These are phyloP conservation scores for Apophysomyces variabilis DNA, from an alignment of 371 early-diverging fungal genomes.

Conservation along the genomic window DNA sequence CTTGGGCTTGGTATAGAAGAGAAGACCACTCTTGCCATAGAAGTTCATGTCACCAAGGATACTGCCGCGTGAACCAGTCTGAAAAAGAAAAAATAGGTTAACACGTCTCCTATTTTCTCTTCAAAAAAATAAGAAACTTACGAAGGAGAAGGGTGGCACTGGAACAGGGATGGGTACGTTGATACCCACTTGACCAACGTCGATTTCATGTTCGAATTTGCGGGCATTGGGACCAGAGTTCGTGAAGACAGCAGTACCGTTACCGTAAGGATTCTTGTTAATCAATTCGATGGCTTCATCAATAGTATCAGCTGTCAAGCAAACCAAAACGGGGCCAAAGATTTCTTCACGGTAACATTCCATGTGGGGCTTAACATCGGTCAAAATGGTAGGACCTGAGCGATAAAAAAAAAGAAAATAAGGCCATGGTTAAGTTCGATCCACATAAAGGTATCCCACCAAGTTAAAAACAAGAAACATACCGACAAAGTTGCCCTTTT, in stretches of 20 bases:
- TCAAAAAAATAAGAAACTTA: constrained; percentile 20
- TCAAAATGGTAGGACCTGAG: constrained; percentile 88
- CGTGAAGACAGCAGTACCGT: constrained; percentile 96
- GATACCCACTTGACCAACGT: constrained; percentile 93
- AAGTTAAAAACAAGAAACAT: constrained; percentile 4
- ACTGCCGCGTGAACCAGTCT: constrained; percentile 92
- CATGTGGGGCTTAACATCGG: constrained; percentile 84
- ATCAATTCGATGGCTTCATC: constrained; percentile 93
- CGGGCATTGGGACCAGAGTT: constrained; percentile 90
- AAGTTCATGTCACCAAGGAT: constrained; percentile 97
- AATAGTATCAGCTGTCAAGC: constrained; percentile 82
- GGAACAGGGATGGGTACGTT: constrained; percentile 98
- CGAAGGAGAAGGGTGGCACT: constrained; percentile 95
- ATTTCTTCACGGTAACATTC: constrained; percentile 95
- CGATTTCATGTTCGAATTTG: constrained; percentile 88
- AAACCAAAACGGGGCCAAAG: constrained; percentile 94
- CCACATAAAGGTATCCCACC: no score
- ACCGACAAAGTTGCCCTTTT: constrained; percentile 93
- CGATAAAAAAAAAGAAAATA: not conserved
- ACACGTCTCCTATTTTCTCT: not conserved
- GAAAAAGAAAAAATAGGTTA: constrained; percentile 13
- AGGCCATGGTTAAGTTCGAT: not conserved
- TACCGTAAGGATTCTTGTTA: constrained; percentile 94
- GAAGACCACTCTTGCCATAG: constrained; percentile 81
- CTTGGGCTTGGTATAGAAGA: constrained; percentile 94